Conservation (phyloP, 2,329 filamentous ascomycete species). For the Aspergillus novoparasiticus region DNA sequence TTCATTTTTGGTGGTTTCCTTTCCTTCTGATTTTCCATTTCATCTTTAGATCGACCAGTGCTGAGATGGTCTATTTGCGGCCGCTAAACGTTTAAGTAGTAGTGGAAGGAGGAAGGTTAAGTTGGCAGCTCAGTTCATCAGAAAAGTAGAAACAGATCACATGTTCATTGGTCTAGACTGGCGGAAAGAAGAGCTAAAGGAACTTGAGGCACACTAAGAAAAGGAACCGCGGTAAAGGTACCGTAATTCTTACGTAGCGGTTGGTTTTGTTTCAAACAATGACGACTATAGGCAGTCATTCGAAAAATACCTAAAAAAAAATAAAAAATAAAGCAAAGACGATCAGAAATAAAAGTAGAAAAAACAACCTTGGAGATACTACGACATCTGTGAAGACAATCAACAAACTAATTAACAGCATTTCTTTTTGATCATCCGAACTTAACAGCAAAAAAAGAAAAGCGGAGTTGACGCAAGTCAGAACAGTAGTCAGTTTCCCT, state of each 20-base stretch:
- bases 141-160: neutral
- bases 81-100: neutral
- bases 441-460: neutral
- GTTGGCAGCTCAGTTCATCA: neutral
- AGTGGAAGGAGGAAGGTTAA: neutral
- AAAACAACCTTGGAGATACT: neutral
- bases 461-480: conserved; percentile 2
- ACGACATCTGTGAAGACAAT: neutral
- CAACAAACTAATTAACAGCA: neutral
- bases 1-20: too few species aligned
- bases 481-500: neutral
- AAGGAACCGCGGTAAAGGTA: neutral
- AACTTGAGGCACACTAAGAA: neutral
- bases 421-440: neutral
- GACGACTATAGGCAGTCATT: neutral
- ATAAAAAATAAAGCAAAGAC: neutral
- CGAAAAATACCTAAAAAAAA: neutral
- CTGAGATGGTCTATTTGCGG: neutral
- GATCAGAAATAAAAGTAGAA: neutral
- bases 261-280: neutral
- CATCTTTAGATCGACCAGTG: too few species aligned
- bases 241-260: neutral
- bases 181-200: neutral
- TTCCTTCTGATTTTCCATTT: too few species aligned
- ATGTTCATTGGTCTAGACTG: conserved; percentile 1